Evolutionary conservation across 169 alveolate species (phyloP), one percentile per base, ranked within the genome.

Genomic region (Plasmodium billcollinsi): DNA sequence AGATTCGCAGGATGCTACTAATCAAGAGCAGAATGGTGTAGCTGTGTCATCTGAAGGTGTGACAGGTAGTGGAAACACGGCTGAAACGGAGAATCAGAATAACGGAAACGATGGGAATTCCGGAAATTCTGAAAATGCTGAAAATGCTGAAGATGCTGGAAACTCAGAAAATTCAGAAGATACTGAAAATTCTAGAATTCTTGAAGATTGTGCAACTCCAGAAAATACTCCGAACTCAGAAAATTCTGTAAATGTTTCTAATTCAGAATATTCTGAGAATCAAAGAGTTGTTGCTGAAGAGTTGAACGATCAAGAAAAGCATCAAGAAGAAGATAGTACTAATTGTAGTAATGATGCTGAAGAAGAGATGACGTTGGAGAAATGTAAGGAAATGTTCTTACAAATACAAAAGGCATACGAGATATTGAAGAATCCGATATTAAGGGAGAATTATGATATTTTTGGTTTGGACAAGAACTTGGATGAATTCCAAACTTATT

Each of bases 331-430:
- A 26, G 43, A 6, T 15, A 4, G 24, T 20, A 14, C 43, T 7
- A 50, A 72, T 14, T 7, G 52, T 12, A 14, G 21, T 5, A n/a
- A 45, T 4, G 20, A 45, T 20, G 45, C 1, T 21, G 63, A 49
- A 1, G 56, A 54, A 20, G 63, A 67, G 5, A 56, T 21, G 61
- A 18, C 73, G 11, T 66, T 92, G 91, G 95, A 88, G 24, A 83
- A 92, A 65, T 94, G 95, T 21, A 90, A 89, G 33, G 88, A 63
- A 71, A 90, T 88, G 90, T 94, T 94, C 52, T 70, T 92, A 2
- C 96, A 94, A 88, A 89, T 94, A 7, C 93, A 92, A 20, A 92
- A 94, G 39, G 96, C 96, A 33, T 94, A 94, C 47, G 96, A 94
- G 33, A 92, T 94, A 52, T 88, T 94, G 63, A 94, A 78, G 74